A percentile compares a stretch with the other conserved stretches of the same genome.
Evolutionary conservation across 148 eudicot genomes (phyloP).

Genomic region (Fagopyrum esculentum): DNA sequence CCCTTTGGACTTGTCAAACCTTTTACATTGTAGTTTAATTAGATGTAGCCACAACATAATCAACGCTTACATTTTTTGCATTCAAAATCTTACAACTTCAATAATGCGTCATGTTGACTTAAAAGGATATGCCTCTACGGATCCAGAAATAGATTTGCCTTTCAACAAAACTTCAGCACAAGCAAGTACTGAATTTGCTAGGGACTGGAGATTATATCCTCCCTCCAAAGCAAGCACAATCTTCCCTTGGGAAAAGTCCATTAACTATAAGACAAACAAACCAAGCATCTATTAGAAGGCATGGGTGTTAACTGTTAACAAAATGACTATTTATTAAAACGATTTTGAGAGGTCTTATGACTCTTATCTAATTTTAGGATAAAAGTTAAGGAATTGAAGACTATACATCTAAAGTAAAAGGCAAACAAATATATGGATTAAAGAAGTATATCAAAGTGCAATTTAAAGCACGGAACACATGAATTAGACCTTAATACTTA

Average conservation of each 20-base stretch:
- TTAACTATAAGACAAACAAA: constrained; percentile 42
- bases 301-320: neutral
- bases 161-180: constrained; percentile 83
- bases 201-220: constrained; percentile 80
- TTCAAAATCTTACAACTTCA: constrained; percentile 38
- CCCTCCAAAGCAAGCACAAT: constrained; percentile 93
- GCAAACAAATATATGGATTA: neutral
- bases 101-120: constrained; percentile 92
- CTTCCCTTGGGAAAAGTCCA: constrained; percentile 87
- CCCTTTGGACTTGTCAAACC: constrained; percentile 62
- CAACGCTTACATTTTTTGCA: neutral
- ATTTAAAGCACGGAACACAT: neutral
- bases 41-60: constrained; percentile 9
- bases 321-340: neutral
- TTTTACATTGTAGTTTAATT: constrained; percentile 20
- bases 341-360: neutral
- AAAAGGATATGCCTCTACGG: constrained; percentile 69
- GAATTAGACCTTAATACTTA: neutral
- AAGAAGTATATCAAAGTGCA: neutral
- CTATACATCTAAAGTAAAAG: neutral
- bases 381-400: neutral
- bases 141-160: constrained; percentile 49
- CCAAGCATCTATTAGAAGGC: neutral
- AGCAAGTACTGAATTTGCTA: constrained; percentile 75
- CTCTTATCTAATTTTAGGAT: neutral